These are phyloP conservation scores for Solanum boliviense DNA, from an alignment of 257 asterid genomes.

Conservation along the genomic window DNA sequence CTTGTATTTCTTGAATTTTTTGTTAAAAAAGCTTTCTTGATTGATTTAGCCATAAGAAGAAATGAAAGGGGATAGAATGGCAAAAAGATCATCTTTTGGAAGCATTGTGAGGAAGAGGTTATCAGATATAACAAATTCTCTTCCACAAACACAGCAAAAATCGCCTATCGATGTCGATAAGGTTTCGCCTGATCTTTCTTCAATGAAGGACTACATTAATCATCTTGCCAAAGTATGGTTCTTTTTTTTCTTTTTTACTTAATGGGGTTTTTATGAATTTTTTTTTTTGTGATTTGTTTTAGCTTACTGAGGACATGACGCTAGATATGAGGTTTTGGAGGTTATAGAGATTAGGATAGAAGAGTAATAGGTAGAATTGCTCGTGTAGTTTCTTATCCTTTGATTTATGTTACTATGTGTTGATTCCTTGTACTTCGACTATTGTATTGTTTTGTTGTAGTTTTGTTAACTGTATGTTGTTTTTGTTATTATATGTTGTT, in stretches of 20 bases:
- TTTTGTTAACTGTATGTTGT: background rate
- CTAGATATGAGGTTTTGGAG: background rate
- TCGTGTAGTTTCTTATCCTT: background rate
- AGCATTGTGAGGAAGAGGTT: slow-evolving; percentile 53
- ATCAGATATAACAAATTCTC: slow-evolving; percentile 68
- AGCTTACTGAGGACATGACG: background rate
- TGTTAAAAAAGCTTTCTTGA: background rate
- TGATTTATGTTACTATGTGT: background rate
- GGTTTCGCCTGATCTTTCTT: slow-evolving; percentile 20
- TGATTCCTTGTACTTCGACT: background rate
- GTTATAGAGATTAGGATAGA: background rate
- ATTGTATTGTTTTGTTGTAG: background rate
- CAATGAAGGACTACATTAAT: slow-evolving; percentile 33
- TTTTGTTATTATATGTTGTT: background rate
- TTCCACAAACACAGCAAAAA: slow-evolving; percentile 58
- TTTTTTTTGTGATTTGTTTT: background rate
- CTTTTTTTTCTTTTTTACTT: background rate
- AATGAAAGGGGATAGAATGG: slow-evolving; percentile 64
- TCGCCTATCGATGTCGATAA: slow-evolving; percentile 32
- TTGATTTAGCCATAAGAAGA: background rate
- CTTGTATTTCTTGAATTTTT: background rate
- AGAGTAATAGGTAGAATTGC: background rate
- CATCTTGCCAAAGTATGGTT: slow-evolving; percentile 49
- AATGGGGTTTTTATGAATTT: background rate
- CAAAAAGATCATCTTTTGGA: slow-evolving; percentile 66